These are phyloP conservation scores for Diutina pseudorugosa DNA, from an alignment of 1,139 yeast genomes.

Conservation along the genomic window DNA sequence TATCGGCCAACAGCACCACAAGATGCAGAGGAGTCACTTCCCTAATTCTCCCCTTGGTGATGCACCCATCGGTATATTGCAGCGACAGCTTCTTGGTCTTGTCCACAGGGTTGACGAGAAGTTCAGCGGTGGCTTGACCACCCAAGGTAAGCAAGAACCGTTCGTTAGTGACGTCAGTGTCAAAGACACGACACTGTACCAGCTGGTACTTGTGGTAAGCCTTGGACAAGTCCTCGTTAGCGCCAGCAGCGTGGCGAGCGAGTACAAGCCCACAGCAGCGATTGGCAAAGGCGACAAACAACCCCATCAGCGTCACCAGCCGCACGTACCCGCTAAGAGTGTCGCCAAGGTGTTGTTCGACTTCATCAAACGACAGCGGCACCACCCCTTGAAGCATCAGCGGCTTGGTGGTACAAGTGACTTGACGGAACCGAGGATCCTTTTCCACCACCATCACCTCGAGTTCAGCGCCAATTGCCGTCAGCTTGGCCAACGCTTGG, in stretches of 20 bases:
- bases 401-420: slow-evolving; percentile 52
- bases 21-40: slow-evolving; percentile 65
- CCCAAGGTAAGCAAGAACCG: slow-evolving; percentile 43
- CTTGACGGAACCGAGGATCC: slow-evolving; percentile 46
- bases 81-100: slow-evolving; percentile 27
- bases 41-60: slow-evolving; percentile 49
- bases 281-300: slow-evolving; percentile 75
- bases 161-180: slow-evolving; percentile 53
- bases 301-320: slow-evolving; percentile 65
- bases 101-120: slow-evolving; percentile 58
- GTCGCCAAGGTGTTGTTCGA: slow-evolving; percentile 18
- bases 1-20: slow-evolving; percentile 66
- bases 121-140: slow-evolving; percentile 7
- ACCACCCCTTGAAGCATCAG: neutral
- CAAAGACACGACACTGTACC: slow-evolving; percentile 49
- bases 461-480: slow-evolving; percentile 47
- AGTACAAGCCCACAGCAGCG: slow-evolving; percentile 73
- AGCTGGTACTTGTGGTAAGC: slow-evolving; percentile 56
- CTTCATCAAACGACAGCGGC: neutral
- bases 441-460: slow-evolving; percentile 59
- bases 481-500: slow-evolving; percentile 46
- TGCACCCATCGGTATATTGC: slow-evolving; percentile 48
- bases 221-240: slow-evolving; percentile 43
- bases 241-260: slow-evolving; percentile 58
- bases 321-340: slow-evolving; percentile 61